Base-by-base conservation (phyloP, 495 filamentous ascomycete genomes). In the Parathielavia appendiculata region DNA sequence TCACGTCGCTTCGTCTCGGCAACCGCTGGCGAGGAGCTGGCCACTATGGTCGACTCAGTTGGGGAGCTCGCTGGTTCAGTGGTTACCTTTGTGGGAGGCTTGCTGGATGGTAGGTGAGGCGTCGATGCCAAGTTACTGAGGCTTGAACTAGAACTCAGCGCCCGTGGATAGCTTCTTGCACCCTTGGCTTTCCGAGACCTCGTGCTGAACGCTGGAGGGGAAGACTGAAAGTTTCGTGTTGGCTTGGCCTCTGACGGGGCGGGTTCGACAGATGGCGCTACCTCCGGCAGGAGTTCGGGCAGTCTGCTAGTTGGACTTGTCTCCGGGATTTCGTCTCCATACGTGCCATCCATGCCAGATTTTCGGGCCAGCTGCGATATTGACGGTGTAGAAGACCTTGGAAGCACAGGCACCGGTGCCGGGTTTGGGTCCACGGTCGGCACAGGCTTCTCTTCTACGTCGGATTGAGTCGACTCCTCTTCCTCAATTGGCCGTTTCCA, bases 311-410 rank as follows among this genome's bases (percentile, higher is more conserved):
- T 46, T 26, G 72, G 75, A 43, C 73, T 76, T 5, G 74, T 75
- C 52, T 73, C 73, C 3, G 73, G 75, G 11, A 73, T 72, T 1
- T 64, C 71, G 8, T 72, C 74, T 16, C 44, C 66, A 23, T 62
- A 58, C 5, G 45, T 45, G 16, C 59, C 52, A 30, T 67, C 51
- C 14, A 23, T 36, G 16, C 11, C 38, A 5, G 36, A 12, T 26
- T 23, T 35, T 5, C 7, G 8, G 5, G 17, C 10, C 5, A 4
- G 8, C 4, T 45, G 41, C 9, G 26, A 45, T 17, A 52, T 45
- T 1, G 52, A 49, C 35, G 35, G 56, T 23, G 46, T 51, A 36
- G 36, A 54, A 16, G 63, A 43, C 16, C 51, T 41, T n/a, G 64
- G 63, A 20, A 66, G 49, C 32, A 30, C 26, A 5, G 45, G 47